These are phyloP conservation scores for Citrus glauca DNA, from an alignment of 345 rosid genomes.

Conservation along the genomic window DNA sequence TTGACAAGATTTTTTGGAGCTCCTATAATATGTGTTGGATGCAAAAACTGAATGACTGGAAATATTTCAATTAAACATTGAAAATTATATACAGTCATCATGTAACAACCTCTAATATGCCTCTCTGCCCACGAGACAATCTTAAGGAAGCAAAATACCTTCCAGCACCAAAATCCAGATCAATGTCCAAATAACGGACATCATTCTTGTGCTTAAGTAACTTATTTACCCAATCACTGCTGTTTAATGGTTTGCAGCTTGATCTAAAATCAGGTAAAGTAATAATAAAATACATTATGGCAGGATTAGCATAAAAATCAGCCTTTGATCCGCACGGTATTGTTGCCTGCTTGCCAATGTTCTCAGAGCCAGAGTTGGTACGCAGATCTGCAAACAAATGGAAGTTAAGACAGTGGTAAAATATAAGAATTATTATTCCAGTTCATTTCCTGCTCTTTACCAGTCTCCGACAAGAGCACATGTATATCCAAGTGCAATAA, in stretches of 20 bases:
- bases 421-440: conserved; percentile 11
- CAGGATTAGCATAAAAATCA: conserved; percentile 81
- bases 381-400: conserved; percentile 44
- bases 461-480: conserved; percentile 64
- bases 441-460: conserved; percentile 38
- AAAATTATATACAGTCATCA: not conserved
- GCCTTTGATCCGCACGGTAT: conserved; percentile 67
- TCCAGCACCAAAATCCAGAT: conserved; percentile 83
- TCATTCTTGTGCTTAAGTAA: conserved; percentile 56
- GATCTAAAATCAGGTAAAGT: conserved; percentile 54
- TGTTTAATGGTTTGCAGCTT: conserved; percentile 78
- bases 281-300: conserved; percentile 57
- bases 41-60: not conserved
- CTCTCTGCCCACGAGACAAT: conserved; percentile 75
- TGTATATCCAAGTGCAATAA: conserved; percentile 63
- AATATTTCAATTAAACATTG: not conserved
- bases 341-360: conserved; percentile 70
- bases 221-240: conserved; percentile 84
- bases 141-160: conserved; percentile 69
- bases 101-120: conserved; percentile 78
- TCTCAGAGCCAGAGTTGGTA: conserved; percentile 28
- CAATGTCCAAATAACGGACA: conserved; percentile 57
- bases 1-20: not conserved
- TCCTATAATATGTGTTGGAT: not conserved
- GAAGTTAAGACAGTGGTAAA: conserved; percentile 19